Base-by-base conservation (phyloP, 352 stramenopile species). In the Phytophthora tentaculata region DNA sequence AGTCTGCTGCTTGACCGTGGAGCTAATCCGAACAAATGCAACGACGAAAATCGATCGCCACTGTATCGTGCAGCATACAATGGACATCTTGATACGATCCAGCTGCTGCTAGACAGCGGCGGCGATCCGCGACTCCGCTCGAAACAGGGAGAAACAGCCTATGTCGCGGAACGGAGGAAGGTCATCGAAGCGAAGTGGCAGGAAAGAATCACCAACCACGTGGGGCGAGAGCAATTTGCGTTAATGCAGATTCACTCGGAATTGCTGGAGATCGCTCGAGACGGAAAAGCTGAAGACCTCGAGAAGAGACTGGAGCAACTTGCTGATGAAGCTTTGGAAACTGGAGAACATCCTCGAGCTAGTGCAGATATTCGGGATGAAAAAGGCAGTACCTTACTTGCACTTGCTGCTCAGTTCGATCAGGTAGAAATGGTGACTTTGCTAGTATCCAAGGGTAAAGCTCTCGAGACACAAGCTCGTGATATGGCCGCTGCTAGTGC, bases 61-160 rank as follows among this genome's bases (percentile, higher is more conserved):
- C 53, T 98, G 47, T 98, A 92, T 60, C 80, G 91, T 17, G 88
- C 91, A 1, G 73, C 84, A 3, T 97, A 96, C 74, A 97, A 97
- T 20, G 91, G 91, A 0, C 88, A 97, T 45, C 14, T 84, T 0
- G 76, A 77, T 16, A 96, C 86, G 0, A 67, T 96, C 9, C 50
- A 78, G 14, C 19, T 96, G 1, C 59, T 97, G 0, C 61, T 97
- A 7, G 67, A 89, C 24, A 85, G 76, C 12, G 90, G 92, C 0
- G 89, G 69, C 8, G 90, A 98, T 44, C 88, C 88, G 0, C 72
- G 88, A 3, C 71, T 90, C n/a, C 69, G 69, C 17, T 89, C 78
- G 0, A 92, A 90, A 29, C 82, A 94, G 49, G 79, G 84, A 3
- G 92, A 98, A 56, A 83, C 81, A 7, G 83, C 92, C 10, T 97